Conservation (phyloP, 441 rosid genomes). For the Populus hybrid region DNA sequence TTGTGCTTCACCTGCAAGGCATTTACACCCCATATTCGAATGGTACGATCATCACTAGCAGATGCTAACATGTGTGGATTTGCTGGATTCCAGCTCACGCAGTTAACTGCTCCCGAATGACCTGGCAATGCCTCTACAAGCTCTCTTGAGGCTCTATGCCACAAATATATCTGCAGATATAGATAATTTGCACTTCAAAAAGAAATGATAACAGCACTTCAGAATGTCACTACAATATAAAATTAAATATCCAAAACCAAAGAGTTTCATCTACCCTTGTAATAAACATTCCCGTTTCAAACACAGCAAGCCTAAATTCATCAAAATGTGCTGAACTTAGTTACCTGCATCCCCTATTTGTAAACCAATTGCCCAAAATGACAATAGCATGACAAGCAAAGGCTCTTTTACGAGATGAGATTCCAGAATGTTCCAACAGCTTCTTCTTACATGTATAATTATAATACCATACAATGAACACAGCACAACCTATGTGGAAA, state of each 20-base stretch:
- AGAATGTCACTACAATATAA: not conserved
- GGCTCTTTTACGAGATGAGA: too few relatives aligned
- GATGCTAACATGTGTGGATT: slow-evolving; percentile 58
- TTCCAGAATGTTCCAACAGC: too few relatives aligned
- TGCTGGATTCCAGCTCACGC: slow-evolving; percentile 53
- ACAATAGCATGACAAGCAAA: not conserved
- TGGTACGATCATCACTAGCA: slow-evolving; percentile 51
- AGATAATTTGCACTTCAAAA: not conserved
- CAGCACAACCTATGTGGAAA: too few relatives aligned
- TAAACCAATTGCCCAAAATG: not conserved
- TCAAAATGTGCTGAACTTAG: too few relatives aligned
- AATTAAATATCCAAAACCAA: not conserved
- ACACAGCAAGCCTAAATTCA: too few relatives aligned
- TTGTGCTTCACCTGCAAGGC: slow-evolving; percentile 27
- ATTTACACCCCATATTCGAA: slow-evolving; percentile 56
- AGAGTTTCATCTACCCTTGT: not conserved
- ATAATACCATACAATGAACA: too few relatives aligned
- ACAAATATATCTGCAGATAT: slow-evolving; percentile 43
- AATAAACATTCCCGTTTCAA: not conserved
- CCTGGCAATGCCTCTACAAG: slow-evolving; percentile 42
- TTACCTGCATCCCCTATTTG: too few relatives aligned
- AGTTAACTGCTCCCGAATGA: slow-evolving; percentile 55
- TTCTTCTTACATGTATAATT: too few relatives aligned
- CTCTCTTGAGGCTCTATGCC: slow-evolving; percentile 45
- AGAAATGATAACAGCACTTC: not conserved